phyloP scores from a whole-genome alignment of 1,139 yeast genomes.

The Schwanniomyces etchellsii region DNA sequence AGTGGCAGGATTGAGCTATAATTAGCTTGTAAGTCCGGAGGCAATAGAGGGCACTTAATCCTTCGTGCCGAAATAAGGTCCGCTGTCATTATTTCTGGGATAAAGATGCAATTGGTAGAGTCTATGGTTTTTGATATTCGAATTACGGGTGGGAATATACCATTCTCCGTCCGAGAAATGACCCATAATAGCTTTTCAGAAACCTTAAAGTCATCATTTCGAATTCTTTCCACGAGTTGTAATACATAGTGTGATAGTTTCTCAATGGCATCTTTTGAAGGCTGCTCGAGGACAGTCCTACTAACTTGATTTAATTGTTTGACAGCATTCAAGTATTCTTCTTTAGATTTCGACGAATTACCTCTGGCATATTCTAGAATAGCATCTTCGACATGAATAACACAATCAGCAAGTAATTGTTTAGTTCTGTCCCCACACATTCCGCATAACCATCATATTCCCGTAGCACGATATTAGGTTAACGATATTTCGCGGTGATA shows the following conservation, averaged over 20 bases:
- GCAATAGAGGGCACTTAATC: background rate
- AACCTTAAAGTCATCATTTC: background rate
- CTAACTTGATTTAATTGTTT: background rate
- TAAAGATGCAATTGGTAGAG: background rate
- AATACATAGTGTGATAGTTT: background rate
- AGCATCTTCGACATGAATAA: background rate
- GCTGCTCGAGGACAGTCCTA: too few species aligned
- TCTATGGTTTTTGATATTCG: background rate
- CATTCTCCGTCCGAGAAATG: background rate
- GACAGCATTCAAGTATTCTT: background rate
- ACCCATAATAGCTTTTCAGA: background rate
- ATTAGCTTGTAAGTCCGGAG: background rate
- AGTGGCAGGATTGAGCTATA: too few species aligned
- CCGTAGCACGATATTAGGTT: too few species aligned
- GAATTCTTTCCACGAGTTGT: background rate
- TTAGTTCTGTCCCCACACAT: conserved; percentile 9
- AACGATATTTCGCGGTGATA: too few species aligned
- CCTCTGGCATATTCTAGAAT: background rate
- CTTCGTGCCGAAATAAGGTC: background rate
- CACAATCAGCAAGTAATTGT: background rate
- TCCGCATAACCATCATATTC: conserved; percentile 6
- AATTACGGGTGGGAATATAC: background rate
- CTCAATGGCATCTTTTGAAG: background rate
- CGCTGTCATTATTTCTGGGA: background rate
- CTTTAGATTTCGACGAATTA: background rate